Evolutionary conservation across 306 rosid genomes (phyloP).

Genomic region (Cercis canadensis): DNA sequence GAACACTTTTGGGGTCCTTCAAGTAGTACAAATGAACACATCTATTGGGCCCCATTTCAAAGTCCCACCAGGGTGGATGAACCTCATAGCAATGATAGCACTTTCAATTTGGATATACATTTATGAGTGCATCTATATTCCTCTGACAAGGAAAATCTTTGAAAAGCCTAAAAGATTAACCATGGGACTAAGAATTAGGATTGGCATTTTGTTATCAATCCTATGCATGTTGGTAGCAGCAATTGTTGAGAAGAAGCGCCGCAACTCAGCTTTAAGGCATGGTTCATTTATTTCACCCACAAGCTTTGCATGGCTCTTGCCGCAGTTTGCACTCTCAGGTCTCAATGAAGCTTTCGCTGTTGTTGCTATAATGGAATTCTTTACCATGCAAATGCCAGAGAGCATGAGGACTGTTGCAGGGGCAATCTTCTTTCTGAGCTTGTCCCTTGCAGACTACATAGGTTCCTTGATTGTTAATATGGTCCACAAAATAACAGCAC

Average conservation of each 20-base stretch:
- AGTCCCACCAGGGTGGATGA: constrained; percentile 83
- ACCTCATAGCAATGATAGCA: constrained; percentile 58
- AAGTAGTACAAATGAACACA: constrained; percentile 63
- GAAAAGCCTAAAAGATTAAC: constrained; percentile 48
- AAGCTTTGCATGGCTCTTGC: constrained; percentile 57
- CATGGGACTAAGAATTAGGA: constrained; percentile 54
- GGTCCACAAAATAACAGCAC: constrained; percentile 45
- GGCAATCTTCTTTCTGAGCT: constrained; percentile 71
- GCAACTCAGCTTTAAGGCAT: constrained; percentile 51
- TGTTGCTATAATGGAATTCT: constrained; percentile 77
- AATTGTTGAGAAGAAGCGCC: constrained; percentile 57
- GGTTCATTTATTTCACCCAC: constrained; percentile 48
- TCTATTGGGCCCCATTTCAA: constrained; percentile 63
- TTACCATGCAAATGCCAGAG: constrained; percentile 72
- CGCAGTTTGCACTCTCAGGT: constrained; percentile 67
- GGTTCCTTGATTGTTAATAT: constrained; percentile 63
- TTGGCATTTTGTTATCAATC: constrained; percentile 71
- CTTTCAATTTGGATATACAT: constrained; percentile 74
- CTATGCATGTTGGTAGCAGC: constrained; percentile 71
- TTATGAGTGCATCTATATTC: constrained; percentile 65
- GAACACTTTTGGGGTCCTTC: constrained; percentile 78
- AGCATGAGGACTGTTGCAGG: constrained; percentile 81
- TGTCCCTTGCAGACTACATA: constrained; percentile 62
- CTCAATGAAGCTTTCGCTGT: constrained; percentile 71
- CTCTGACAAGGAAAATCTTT: constrained; percentile 26